Conservation (phyloP, 495 filamentous ascomycete species). For the Penicillium antarcticum region DNA sequence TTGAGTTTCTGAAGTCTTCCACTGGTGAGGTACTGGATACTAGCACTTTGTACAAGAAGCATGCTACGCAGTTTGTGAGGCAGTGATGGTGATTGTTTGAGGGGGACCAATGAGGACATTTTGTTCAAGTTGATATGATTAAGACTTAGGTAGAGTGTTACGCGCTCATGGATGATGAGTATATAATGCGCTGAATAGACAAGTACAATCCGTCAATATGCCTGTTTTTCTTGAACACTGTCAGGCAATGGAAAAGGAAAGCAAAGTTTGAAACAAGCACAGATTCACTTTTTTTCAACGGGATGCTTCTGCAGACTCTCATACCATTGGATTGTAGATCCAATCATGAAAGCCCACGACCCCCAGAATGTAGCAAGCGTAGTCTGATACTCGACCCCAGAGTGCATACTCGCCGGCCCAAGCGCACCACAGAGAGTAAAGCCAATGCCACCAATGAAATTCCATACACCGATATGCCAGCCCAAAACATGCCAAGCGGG, state of each 20-base stretch:
- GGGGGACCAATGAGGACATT: too few relatives aligned
- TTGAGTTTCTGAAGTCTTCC: constrained; percentile 44
- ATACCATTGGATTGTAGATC: constrained; percentile 62
- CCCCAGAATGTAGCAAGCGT: constrained; percentile 64
- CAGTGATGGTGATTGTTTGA: constrained; percentile 21
- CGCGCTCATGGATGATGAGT: too few relatives aligned
- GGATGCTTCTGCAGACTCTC: constrained; percentile 61
- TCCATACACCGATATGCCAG: constrained; percentile 59
- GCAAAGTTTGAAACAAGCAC: neutral
- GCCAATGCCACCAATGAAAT: constrained; percentile 59
- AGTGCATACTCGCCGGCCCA: constrained; percentile 47
- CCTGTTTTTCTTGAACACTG: too few relatives aligned
- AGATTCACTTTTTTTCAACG: constrained; percentile 34
- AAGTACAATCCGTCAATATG: too few relatives aligned
- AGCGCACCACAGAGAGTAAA: constrained; percentile 68
- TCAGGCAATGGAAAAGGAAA: too few relatives aligned
- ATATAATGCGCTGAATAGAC: too few relatives aligned
- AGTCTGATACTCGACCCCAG: constrained; percentile 55
- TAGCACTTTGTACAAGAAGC: constrained; percentile 50
- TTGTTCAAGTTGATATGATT: too few relatives aligned
- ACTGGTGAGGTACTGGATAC: constrained; percentile 52
- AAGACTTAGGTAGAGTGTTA: too few relatives aligned
- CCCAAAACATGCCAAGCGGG: constrained; percentile 59
- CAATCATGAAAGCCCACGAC: constrained; percentile 66
- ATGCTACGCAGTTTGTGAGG: constrained; percentile 46